These are phyloP conservation scores for Lichtheimia ramosa DNA, from an alignment of 371 early-diverging fungal species.

Conservation along the genomic window DNA sequence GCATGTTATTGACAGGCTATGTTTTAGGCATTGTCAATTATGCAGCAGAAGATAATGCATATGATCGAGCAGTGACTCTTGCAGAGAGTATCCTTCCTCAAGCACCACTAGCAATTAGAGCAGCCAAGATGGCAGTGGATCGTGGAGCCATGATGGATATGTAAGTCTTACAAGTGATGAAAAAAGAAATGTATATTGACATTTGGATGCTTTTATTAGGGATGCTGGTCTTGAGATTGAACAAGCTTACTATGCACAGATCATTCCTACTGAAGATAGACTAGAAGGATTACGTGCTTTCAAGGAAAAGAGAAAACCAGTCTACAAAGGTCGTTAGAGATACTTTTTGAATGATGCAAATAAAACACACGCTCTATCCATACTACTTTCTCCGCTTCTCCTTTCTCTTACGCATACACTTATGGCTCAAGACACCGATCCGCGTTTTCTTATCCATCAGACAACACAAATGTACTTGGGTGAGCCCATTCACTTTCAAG, in stretches of 20 bases:
- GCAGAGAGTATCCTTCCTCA: constrained; percentile 84
- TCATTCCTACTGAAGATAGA: constrained; percentile 94
- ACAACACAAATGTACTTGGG: constrained; percentile 38
- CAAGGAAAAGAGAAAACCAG: constrained; percentile 80
- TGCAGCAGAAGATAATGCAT: constrained; percentile 65
- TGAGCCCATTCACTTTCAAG: constrained; percentile 43
- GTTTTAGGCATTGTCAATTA: constrained; percentile 80
- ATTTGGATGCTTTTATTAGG: constrained; percentile 29
- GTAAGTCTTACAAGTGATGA: constrained; percentile 42
- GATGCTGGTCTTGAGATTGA: constrained; percentile 89
- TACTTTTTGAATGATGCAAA: too few relatives aligned
- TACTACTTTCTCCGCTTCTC: neutral
- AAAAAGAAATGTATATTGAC: neutral
- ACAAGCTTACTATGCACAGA: constrained; percentile 92
- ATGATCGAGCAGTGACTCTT: constrained; percentile 74
- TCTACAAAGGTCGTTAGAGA: constrained; percentile 80
- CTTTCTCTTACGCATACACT: neutral
- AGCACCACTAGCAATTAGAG: constrained; percentile 85
- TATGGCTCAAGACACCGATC: constrained; percentile 9
- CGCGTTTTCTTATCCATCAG: constrained; percentile 40
- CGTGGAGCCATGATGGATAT: constrained; percentile 81
- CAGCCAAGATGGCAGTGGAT: constrained; percentile 89
- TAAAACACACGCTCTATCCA: too few relatives aligned
- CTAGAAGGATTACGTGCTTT: constrained; percentile 84
- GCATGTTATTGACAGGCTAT: neutral